A percentile compares a stretch with the other conserved stretches of the same genome.
phyloP scores from a whole-genome alignment of 192 early-diverging fungal species.

The Spinellus fusiger region DNA sequence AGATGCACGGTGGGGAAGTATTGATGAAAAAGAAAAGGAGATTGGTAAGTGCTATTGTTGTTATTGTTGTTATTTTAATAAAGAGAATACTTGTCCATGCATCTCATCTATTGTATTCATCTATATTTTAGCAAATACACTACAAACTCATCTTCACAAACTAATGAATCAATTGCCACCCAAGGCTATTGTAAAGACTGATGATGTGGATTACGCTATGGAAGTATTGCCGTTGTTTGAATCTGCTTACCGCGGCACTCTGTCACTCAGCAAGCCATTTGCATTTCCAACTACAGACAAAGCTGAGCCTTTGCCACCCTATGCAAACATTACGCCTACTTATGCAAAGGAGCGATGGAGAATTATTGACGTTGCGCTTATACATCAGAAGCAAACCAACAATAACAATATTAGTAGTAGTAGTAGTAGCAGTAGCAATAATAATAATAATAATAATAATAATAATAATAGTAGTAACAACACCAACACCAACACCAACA shows the following conservation, averaged over 20 bases:
- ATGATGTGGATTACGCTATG: constrained; percentile 37
- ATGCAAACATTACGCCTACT: constrained; percentile 28
- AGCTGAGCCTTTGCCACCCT: constrained; percentile 15
- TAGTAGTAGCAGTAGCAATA: too few species aligned
- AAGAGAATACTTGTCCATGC: not conserved
- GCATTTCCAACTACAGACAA: constrained; percentile 36
- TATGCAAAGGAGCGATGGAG: constrained; percentile 22
- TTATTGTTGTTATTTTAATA: not conserved
- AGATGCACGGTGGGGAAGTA: constrained; percentile 9
- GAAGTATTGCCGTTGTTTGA: constrained; percentile 35
- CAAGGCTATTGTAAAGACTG: constrained; percentile 22
- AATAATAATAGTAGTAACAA: too few species aligned
- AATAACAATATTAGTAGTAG: too few species aligned
- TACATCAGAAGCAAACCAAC: too few species aligned
- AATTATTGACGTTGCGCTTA: not conserved
- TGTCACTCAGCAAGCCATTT: constrained; percentile 44
- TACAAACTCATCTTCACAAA: constrained; percentile 27
- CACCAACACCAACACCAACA: not conserved
- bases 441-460: too few species aligned
- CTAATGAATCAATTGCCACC: constrained; percentile 32
- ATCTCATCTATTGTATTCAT: not conserved
- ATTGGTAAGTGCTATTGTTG: constrained; percentile 28
- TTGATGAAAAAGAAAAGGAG: constrained; percentile 29
- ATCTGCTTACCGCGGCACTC: constrained; percentile 37
- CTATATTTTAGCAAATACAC: constrained; percentile 17